A percentile compares a stretch with the other conserved stretches of the same genome.
These are phyloP conservation scores for Biscogniauxia mediterranea DNA, from an alignment of 2,329 filamentous ascomycete genomes.

Conservation along the genomic window DNA sequence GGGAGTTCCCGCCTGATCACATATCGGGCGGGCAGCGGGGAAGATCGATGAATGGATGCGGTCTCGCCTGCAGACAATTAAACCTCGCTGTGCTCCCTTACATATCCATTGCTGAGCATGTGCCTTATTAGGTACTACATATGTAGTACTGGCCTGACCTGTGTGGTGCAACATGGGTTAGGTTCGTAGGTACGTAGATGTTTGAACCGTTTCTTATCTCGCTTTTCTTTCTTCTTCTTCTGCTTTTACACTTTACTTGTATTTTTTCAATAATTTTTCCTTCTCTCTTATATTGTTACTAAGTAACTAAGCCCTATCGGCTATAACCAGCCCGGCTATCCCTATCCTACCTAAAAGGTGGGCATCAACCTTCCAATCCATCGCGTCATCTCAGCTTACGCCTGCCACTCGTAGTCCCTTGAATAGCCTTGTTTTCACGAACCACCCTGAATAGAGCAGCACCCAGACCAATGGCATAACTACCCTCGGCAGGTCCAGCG, in stretches of 20 bases:
- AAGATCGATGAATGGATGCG: constrained; percentile 8
- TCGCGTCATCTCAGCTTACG: background rate
- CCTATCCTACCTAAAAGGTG: too few species aligned
- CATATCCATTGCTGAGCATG: background rate
- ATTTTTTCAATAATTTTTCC: too few species aligned
- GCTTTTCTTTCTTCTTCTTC: background rate
- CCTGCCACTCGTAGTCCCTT: background rate
- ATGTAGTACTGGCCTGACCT: background rate
- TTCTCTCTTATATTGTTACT: too few species aligned
- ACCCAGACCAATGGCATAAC: constrained; percentile 14
- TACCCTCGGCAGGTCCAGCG: constrained; percentile 9
- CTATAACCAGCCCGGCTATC: background rate
- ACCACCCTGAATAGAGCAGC: constrained; percentile 18
- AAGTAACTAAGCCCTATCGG: too few species aligned
- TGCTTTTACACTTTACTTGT: too few species aligned
- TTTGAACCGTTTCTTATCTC: background rate
- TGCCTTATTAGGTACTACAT: background rate
- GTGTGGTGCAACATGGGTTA: background rate
- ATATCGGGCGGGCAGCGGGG: background rate
- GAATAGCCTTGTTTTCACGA: constrained; percentile 12
- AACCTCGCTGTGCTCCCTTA: constrained; percentile 1
- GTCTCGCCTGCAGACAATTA: constrained; percentile 9
- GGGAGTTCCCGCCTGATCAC: constrained; percentile 18
- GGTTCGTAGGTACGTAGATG: background rate
- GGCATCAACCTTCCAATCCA: too few species aligned